Conservation (phyloP, 2,329 filamentous ascomycete species). For the Chaetoscypha palmicola region DNA sequence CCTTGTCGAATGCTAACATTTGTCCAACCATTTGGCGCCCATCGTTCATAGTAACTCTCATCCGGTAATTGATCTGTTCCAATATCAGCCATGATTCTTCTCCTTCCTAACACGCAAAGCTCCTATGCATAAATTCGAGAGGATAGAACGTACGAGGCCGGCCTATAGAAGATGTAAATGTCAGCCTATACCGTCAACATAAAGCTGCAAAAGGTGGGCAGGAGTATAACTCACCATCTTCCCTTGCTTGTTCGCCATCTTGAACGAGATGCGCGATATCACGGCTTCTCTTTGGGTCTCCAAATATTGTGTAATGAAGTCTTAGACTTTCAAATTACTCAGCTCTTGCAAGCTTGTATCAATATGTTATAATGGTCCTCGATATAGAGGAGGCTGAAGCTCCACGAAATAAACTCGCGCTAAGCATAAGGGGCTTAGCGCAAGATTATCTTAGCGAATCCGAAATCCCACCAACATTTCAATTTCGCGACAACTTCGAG, state of each 20-base stretch:
- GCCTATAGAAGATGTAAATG: conserved; percentile 49
- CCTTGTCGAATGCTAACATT: conserved; percentile 98
- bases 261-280: conserved; percentile 36
- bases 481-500: conserved; percentile 8
- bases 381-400: conserved; percentile 5
- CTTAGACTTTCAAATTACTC: conserved; percentile 28
- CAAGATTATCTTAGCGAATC: conserved; percentile 2
- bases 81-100: conserved; percentile 16
- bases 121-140: conserved; percentile 27
- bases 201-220: conserved; percentile 35
- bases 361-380: conserved; percentile 16
- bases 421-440: conserved; percentile 12
- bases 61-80: conserved; percentile 92
- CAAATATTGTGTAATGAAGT: conserved; percentile 32
- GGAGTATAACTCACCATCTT: conserved; percentile 79
- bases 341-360: conserved; percentile 25
- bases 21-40: conserved; percentile 94
- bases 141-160: conserved; percentile 56
- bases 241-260: conserved; percentile 87
- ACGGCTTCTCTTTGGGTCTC: conserved; percentile 31
- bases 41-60: conserved; percentile 93
- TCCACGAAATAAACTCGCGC: conserved; percentile 8
- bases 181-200: conserved; percentile 54
- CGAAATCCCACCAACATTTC: conserved; percentile 8
- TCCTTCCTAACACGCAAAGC: conserved; percentile 21